Base-by-base conservation (phyloP, 2,329 filamentous ascomycete species). In the Fusarium robinianum region DNA sequence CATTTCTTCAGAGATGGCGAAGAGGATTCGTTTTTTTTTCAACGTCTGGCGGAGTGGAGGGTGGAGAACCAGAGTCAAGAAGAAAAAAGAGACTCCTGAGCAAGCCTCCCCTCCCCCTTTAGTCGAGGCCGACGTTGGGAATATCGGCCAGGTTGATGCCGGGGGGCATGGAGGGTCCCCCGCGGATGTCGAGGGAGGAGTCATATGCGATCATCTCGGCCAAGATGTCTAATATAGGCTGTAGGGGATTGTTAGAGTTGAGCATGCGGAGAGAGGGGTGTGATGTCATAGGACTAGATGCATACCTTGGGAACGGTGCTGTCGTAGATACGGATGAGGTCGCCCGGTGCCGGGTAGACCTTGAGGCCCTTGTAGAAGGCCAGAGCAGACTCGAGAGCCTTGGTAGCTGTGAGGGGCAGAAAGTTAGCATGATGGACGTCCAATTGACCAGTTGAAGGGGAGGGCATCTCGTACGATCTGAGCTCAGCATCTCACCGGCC, bases 321-420 rank as follows among this genome's bases (percentile, higher is more conserved):
- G 72, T 99, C 94, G 73, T 99, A 99, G 71, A 99, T 96, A 63
- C 81, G 82, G 69, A 99, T 96, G 62, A 99, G 78, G 66, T 97
- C 94, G 62, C 85, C 81, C 9, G 92, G 94, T 63, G 89, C 87
- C 38, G 94, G 94, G 74, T 99, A 99, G 61, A 97, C 94, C 81
- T 99, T 99, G 58, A 99, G 81, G 30, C 91, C 94, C 79, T 91
- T 95, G 82, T 97, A 99, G 75, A 99, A 99, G 70, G 88, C 90
- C 49, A 97, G 76, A 33, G 94, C 92, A 37, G 94, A 89, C 57
- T 96, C 91, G 46, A 96, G 71, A 26, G 79, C 76, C 65, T 85
- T 81, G 57, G 81, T 73, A 59, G 84, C 84, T 88, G 59, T 51
- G 52, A n/a, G n/a, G n/a, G 22, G 27, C 30, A 10, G 6, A 27